These are phyloP conservation scores for Aureobasidium sp. DNA, from an alignment of 2,329 filamentous ascomycete species.

Conservation along the genomic window DNA sequence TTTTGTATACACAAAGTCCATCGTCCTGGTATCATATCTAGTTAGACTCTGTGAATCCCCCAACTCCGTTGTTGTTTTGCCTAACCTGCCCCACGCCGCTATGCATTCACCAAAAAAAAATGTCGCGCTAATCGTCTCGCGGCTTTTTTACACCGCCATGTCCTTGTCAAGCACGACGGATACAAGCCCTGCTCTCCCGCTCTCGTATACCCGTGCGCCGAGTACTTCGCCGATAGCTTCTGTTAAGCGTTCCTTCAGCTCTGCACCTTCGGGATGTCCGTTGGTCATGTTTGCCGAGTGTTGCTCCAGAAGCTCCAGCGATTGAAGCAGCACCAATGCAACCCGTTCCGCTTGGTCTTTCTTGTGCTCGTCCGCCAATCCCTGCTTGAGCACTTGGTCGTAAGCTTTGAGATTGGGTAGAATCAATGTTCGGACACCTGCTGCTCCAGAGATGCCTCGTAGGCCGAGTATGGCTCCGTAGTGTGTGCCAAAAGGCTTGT, in stretches of 20 bases:
- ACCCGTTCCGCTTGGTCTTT: conserved; percentile 54
- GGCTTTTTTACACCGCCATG: conserved; percentile 14
- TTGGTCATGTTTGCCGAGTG: conserved; percentile 31
- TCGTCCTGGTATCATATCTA: neutral
- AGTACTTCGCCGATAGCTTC: conserved; percentile 33
- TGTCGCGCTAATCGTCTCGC: neutral
- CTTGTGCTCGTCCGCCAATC: conserved; percentile 44
- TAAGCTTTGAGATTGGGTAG: conserved; percentile 58
- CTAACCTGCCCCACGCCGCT: neutral
- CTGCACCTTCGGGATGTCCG: conserved; percentile 32
- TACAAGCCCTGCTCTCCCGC: conserved; percentile 29
- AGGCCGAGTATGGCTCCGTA: conserved; percentile 83
- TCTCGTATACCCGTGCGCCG: conserved; percentile 17
- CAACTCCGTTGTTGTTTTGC: conserved; percentile 4
- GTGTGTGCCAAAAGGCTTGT: conserved; percentile 71
- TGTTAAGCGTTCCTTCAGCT: conserved; percentile 28
- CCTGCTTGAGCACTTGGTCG: conserved; percentile 51
- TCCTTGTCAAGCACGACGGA: conserved; percentile 32
- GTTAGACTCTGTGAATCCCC: neutral
- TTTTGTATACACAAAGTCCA: neutral
- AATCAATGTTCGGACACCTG: conserved; percentile 55
- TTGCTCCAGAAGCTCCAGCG: conserved; percentile 45
- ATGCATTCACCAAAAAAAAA: conserved; percentile 6
- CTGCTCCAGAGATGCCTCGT: conserved; percentile 62
- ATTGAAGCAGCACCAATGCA: conserved; percentile 46